A percentile compares a stretch with the other conserved stretches of the same genome.
Conservation (phyloP, 2,329 filamentous ascomycete genomes). For the Tolypocladium tundrense region DNA sequence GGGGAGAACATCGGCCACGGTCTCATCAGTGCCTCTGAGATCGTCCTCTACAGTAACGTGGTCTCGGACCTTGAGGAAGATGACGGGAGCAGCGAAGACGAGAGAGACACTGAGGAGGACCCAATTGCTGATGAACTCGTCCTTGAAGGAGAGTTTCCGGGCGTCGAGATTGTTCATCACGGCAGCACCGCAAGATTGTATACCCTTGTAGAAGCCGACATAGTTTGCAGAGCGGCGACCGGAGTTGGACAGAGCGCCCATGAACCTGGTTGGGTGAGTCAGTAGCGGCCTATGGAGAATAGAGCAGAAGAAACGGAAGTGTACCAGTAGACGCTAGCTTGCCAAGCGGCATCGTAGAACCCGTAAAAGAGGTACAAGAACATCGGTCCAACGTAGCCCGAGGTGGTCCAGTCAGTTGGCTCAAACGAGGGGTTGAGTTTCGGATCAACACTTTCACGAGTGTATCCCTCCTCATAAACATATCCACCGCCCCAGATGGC, state of each 20-base stretch:
- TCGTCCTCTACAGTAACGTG: conserved; percentile 72
- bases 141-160: conserved; percentile 46
- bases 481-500: conserved; percentile 77
- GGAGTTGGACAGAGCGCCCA: conserved; percentile 89
- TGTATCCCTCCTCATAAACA: conserved; percentile 49
- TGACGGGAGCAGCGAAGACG: conserved; percentile 69
- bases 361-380: conserved; percentile 88
- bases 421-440: neutral
- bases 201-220: conserved; percentile 67
- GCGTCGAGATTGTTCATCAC: conserved; percentile 27
- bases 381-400: conserved; percentile 56
- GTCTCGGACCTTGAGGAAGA: conserved; percentile 70
- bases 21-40: conserved; percentile 77
- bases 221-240: conserved; percentile 68
- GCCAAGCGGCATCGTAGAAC: conserved; percentile 82
- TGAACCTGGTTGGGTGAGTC: conserved; percentile 48
- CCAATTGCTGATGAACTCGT: conserved; percentile 64
- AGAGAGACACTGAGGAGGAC: conserved; percentile 62
- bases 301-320: conserved; percentile 30
- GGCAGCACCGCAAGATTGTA: conserved; percentile 67
- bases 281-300: too few relatives aligned
- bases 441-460: neutral
- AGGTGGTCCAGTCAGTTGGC: conserved; percentile 34
- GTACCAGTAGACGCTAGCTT: conserved; percentile 86
- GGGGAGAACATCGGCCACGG: conserved; percentile 52